phyloP scores from a whole-genome alignment of 106 monocot genomes.

The Dendrobium officinale region DNA sequence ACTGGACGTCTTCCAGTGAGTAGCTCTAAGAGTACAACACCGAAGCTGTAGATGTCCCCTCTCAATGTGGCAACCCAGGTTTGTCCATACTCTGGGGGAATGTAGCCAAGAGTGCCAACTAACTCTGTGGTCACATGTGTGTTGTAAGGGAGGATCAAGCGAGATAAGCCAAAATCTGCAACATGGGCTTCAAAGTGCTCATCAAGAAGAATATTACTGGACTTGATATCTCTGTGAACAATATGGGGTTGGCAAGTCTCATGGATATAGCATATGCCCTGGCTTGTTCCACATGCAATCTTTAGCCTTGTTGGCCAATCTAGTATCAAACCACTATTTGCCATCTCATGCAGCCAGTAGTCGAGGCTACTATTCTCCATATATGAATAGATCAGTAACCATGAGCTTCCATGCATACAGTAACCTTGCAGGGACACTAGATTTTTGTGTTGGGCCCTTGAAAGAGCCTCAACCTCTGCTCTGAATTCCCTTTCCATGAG shows the following conservation, averaged over 20 bases:
- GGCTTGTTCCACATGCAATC: conserved; percentile 29
- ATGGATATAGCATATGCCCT: conserved; percentile 77
- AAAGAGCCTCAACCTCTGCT: conserved; percentile 13
- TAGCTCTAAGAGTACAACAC: conserved; percentile 77
- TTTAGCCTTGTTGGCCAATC: conserved; percentile 6
- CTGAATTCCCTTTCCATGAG: conserved; percentile 19
- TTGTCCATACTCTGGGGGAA: conserved; percentile 85
- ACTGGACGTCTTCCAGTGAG: conserved; percentile 67
- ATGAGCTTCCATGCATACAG: conserved; percentile 5
- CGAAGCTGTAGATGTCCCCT: conserved; percentile 94
- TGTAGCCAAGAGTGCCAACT: conserved; percentile 83
- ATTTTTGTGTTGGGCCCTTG: conserved; percentile 16
- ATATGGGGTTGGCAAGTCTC: conserved; percentile 87
- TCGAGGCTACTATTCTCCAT: conserved; percentile 15
- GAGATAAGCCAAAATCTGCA: conserved; percentile 80
- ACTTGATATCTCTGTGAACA: conserved; percentile 92
- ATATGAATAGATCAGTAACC: conserved; percentile 10
- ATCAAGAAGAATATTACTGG: conserved; percentile 86
- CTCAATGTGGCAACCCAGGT: conserved; percentile 70
- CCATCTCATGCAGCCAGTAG: conserved; percentile 11
- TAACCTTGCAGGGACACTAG: conserved; percentile 11
- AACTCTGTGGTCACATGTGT: conserved; percentile 85
- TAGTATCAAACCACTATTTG: neutral
- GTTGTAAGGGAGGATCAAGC: conserved; percentile 82
- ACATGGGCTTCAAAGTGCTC: conserved; percentile 69